phyloP scores from a whole-genome alignment of 495 filamentous ascomycete species.

The Annulohypoxylon nitens region DNA sequence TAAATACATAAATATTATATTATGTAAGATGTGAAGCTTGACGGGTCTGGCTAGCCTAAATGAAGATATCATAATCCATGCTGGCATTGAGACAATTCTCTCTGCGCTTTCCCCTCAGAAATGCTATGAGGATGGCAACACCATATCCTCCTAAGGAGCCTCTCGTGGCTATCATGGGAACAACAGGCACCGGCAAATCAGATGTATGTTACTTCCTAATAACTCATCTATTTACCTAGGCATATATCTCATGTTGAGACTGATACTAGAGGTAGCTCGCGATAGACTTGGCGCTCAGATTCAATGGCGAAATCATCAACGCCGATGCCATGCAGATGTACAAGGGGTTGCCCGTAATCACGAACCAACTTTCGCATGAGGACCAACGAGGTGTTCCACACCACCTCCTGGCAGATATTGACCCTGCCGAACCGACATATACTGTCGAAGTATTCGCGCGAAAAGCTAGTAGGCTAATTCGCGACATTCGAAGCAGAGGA shows the following conservation, averaged over 20 bases:
- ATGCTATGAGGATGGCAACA: conserved; percentile 45
- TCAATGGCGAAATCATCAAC: conserved; percentile 97
- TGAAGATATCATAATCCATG: conserved; percentile 23
- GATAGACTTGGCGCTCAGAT: conserved; percentile 83
- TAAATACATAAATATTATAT: background rate
- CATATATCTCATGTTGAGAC: background rate
- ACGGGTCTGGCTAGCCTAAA: background rate
- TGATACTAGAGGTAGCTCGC: conserved; percentile 74
- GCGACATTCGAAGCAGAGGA: conserved; percentile 80
- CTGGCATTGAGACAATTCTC: conserved; percentile 2
- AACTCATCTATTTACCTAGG: background rate
- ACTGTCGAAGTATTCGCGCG: conserved; percentile 78
- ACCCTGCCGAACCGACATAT: conserved; percentile 83
- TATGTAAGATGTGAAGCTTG: background rate
- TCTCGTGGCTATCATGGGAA: conserved; percentile 86
- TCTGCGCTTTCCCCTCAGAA: conserved; percentile 19
- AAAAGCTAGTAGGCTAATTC: conserved; percentile 76
- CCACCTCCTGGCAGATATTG: conserved; percentile 85
- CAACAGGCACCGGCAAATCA: conserved; percentile 98
- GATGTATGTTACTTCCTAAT: conserved; percentile 70
- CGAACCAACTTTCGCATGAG: conserved; percentile 84
- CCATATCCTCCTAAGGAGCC: conserved; percentile 59
- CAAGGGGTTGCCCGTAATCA: conserved; percentile 90
- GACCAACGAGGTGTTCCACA: conserved; percentile 89
- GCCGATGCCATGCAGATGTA: conserved; percentile 99